Base-by-base conservation (phyloP, 495 filamentous ascomycete genomes). In the Penicillium samsonianum region DNA sequence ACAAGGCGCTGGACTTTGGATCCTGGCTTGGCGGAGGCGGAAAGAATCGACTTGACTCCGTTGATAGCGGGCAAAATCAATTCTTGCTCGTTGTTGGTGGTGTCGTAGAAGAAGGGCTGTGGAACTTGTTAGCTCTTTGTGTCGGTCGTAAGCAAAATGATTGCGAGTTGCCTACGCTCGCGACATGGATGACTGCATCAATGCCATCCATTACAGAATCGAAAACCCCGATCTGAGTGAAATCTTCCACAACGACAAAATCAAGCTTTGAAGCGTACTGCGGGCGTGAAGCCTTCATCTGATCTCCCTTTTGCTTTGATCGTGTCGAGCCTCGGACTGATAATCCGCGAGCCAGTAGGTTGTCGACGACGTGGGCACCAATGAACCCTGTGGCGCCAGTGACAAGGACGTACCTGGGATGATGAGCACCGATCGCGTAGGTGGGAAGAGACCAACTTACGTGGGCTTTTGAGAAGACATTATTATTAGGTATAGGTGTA, bases 51-150 rank as follows among this genome's bases (percentile, higher is more conserved):
- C 28, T 58, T 62, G 16, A 67, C 65, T 26, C 65, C 65, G 64
- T 83, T 82, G 65, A 93, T 78, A 12, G 90, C 90, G 0, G 90
- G 89, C 58, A 89, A 79, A 44, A 92, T 72, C 14, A 93, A 78
- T 45, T 92, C 85, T 43, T 78, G 84, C 60, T 89, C 75, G 37
- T 86, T 78, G 68, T 92, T 83, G 20, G 72, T 80, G 4, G 65
- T 67, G 33, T 67, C 42, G 6, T 60, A 63, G 56, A 65, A 65
- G 35, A 67, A 67, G 8, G 65, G 65, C 65, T 67, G 45, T 33
- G 2, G 2, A 0, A 33, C 0, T 5, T 22, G 7, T 30, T 45
- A 17, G 25, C 17, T 6, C 35, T 7, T 22, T 14, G 2, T 28
- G 3, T 33, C 2, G 5, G 6, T 22, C 23, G 17, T n/a, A 9